Evolutionary conservation across 164 flowering plant species (phyloP), one percentile per base, ranked within the genome.

Genomic region (Hamamelis virginiana): DNA sequence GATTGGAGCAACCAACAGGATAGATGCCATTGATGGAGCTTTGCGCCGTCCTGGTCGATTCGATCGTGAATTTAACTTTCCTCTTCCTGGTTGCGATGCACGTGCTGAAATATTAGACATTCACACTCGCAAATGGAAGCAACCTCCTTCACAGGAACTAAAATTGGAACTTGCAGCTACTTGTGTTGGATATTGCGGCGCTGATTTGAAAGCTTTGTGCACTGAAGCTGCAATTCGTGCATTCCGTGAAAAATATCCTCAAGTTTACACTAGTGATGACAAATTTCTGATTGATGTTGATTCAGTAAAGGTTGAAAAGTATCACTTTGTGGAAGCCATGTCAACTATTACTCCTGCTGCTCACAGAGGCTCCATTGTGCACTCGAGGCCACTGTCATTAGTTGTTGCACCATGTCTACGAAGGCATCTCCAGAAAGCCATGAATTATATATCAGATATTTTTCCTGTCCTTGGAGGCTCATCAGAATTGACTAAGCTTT

Each of bases 11-110:
- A 96, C 99, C 57, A 96, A 96, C 75, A 83, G 99, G 75, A 84
- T 96, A 70, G 99, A 96, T 83, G 99, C 99, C 72, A 96, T 96
- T 72, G 99, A 96, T 85, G 99, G 99, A 63, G 99, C 99, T 48
- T 74, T 96, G 74, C 87, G 99, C 3, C 97, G 99, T 9, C 99
- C 99, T 70, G 99, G 99, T 71, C 84, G 99, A 66, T 96, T 96
- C 82, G 99, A 96, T 78, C 97, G 99, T 28, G 99, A 96, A 73
- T 96, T 96, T 71, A 90, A 84, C 78, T 96, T 96, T 80, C 92
- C 96, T 48, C 84, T 96, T 80, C 99, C 99, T 73, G 97, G 99
- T 64, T 89, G 83, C 74, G 96, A 93, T 69, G 99, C 98, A 69
- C 97, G 99, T 72, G 91, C 97, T 69, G 95, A 96, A 77, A 96